These are phyloP conservation scores for Fraxinus sp. DNA, from an alignment of 305 asterid species.

Conservation along the genomic window DNA sequence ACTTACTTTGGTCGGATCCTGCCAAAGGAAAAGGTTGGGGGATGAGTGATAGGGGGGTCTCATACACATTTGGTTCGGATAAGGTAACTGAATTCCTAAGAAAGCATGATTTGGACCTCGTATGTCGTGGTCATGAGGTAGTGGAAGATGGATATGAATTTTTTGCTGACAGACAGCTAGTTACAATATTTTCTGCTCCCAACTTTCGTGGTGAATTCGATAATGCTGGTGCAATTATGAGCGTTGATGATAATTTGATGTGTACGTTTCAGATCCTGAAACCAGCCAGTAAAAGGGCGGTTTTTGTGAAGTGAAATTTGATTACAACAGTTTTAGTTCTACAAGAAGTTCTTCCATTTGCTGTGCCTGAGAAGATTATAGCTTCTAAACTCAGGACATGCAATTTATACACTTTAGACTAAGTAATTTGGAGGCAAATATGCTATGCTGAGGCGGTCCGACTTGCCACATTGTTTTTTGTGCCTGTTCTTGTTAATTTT, in stretches of 20 bases:
- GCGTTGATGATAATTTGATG: too few relatives aligned
- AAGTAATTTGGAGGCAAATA: too few relatives aligned
- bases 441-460: too few relatives aligned
- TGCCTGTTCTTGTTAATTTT: too few relatives aligned
- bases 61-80: not conserved
- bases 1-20: not conserved
- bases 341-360: not conserved
- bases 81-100: not conserved
- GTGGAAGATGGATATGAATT: not conserved
- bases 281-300: not conserved
- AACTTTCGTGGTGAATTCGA: too few relatives aligned
- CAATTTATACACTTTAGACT: not conserved
- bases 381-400: not conserved
- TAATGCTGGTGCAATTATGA: too few relatives aligned
- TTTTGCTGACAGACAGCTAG: not conserved
- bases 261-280: not conserved
- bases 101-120: not conserved
- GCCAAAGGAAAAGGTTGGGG: not conserved
- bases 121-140: not conserved
- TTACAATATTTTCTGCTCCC: too few relatives aligned
- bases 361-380: not conserved
- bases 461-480: too few relatives aligned
- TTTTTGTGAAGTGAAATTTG: not conserved
- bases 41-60: not conserved
- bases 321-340: not conserved